Percentiles rank a stretch among this genome's conserved stretches.
Conservation (phyloP, 441 rosid species). For the Eruca vesicaria region DNA sequence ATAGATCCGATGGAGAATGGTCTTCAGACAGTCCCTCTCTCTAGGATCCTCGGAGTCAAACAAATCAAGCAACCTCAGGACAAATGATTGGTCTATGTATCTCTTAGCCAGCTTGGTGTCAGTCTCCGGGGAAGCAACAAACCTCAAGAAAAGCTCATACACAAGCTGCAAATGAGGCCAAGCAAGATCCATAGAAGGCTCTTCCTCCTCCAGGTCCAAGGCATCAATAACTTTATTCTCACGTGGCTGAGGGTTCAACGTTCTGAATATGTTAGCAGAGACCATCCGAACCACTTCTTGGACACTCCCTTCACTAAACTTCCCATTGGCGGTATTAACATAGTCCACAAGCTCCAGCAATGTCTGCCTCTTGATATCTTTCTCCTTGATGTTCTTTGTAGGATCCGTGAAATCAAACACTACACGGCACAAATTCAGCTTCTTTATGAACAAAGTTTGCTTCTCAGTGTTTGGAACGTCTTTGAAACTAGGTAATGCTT, state of each 20-base stretch:
- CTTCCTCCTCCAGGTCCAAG: conserved; percentile 76
- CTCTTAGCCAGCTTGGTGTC: conserved; percentile 71
- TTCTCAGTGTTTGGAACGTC: conserved; percentile 63
- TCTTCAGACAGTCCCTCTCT: conserved; percentile 70
- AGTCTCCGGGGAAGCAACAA: conserved; percentile 68
- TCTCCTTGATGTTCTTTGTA: conserved; percentile 64
- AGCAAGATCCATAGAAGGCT: conserved; percentile 71
- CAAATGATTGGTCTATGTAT: conserved; percentile 58
- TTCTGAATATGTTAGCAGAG: conserved; percentile 60
- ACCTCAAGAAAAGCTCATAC: conserved; percentile 67
- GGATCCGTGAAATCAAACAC: conserved; percentile 65
- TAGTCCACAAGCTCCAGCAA: conserved; percentile 72
- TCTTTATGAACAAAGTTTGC: conserved; percentile 52
- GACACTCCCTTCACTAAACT: conserved; percentile 50
- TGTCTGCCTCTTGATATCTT: conserved; percentile 69
- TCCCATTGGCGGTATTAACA: conserved; percentile 58
- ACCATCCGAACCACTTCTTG: conserved; percentile 64
- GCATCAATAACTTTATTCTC: conserved; percentile 58
- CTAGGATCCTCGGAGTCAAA: conserved; percentile 85
- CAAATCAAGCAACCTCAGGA: conserved; percentile 59
- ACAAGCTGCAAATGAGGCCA: conserved; percentile 82
- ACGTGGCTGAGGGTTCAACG: conserved; percentile 58
- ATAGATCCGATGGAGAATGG: conserved; percentile 69
- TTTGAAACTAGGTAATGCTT: conserved; percentile 61
- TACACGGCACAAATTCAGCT: conserved; percentile 58